Conservation (phyloP, 2,329 filamentous ascomycete genomes). For the Arthroderma sp. region DNA sequence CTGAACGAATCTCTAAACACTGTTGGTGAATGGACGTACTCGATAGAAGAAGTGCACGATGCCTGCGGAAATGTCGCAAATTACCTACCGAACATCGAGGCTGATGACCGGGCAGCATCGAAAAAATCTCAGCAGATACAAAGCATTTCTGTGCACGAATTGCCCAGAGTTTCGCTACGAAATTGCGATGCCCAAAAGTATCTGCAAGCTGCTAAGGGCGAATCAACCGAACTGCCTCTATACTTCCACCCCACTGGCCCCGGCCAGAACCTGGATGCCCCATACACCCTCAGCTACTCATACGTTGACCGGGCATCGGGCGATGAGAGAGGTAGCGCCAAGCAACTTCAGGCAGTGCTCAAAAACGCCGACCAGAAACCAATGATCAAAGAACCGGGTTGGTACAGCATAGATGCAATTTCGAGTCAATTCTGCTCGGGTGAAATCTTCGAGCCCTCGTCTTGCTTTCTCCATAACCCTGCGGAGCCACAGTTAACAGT, state of each 20-base stretch:
- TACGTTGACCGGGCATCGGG: conserved; percentile 69
- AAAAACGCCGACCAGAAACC: conserved; percentile 50
- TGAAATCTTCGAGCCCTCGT: conserved; percentile 83
- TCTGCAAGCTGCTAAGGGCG: conserved; percentile 68
- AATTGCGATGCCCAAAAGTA: conserved; percentile 70
- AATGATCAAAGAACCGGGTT: conserved; percentile 59
- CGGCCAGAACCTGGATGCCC: conserved; percentile 44
- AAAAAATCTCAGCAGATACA: conserved; percentile 56
- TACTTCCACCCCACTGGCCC: conserved; percentile 52
- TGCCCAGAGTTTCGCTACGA: conserved; percentile 57
- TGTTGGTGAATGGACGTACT: conserved; percentile 75
- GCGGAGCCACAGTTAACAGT: conserved; percentile 69
- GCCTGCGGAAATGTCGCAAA: conserved; percentile 75
- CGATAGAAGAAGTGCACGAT: conserved; percentile 83
- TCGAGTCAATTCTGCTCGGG: conserved; percentile 71
- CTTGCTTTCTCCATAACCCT: conserved; percentile 84
- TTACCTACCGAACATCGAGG: conserved; percentile 48
- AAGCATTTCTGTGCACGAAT: conserved; percentile 72
- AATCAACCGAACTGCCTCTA: conserved; percentile 55
- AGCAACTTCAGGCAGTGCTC: conserved; percentile 32
- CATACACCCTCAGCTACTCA: conserved; percentile 63
- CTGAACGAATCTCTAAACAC: conserved; percentile 78
- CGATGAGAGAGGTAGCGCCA: conserved; percentile 41
- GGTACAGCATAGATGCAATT: conserved; percentile 74
- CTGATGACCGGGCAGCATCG: conserved; percentile 48